Base-by-base conservation (phyloP, 768 basidiomycete genomes). In the Exidia glandulosa region DNA sequence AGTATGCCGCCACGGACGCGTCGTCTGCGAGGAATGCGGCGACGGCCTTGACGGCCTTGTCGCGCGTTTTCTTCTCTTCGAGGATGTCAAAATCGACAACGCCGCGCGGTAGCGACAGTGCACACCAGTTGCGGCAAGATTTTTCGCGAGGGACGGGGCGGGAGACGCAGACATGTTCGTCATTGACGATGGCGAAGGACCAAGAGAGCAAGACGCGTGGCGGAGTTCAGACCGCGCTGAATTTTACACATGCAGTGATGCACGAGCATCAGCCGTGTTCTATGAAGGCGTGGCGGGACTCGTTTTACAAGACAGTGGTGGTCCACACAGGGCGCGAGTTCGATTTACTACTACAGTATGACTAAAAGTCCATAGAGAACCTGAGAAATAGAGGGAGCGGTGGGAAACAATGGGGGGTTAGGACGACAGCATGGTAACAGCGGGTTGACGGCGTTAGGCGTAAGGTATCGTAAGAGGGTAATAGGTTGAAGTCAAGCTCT, bases 81-180 rank as follows among this genome's bases (percentile, higher is more conserved):
- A 57, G 56, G 32, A 34, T 62, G 56, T 37, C 29, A 32, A n/a
- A 12, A 57, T 41, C 25, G 34, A 36, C 2, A 2, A 66, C 63
- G 37, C 45, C 59, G 52, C 45, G 31, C 31, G 57, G 14, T 7
- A 54, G 45, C 23, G 23, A 45, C 54, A 54, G 33, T 55, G 70
- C 81, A 65, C 65, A 91, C 94, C 93, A 63, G 89, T 92, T 29
- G 93, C 93, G 23, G 93, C 94, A 50, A 98, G 83, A 69, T 88
- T 88, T 74, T 96, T 96, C 60, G 84, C 94, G 32, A 96, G 73
- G 1, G 94, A 93, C 60, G 84, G 81, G 25, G 75, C 70, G 54
- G 72, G 64, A 57, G 71, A 65, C 19, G 74, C 67, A 4, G 73
- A 66, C 30, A 55, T 55, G 33, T 56, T 62, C 14, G 14, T 48